A percentile compares a stretch with the other conserved stretches of the same genome.
phyloP scores from a whole-genome alignment of 768 basidiomycete genomes.

The Mycena venus region DNA sequence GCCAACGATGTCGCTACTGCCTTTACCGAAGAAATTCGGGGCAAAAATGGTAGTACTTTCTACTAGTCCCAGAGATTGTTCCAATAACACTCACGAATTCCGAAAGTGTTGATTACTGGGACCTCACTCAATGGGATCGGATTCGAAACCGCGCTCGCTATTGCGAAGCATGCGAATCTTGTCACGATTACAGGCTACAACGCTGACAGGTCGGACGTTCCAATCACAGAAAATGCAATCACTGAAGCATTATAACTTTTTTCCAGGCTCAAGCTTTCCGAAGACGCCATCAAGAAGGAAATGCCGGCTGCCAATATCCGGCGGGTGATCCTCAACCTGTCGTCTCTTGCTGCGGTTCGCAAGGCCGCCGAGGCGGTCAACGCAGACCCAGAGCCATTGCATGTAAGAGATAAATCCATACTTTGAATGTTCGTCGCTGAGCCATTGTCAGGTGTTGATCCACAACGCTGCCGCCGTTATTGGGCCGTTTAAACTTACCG shows the following conservation, averaged over 20 bases:
- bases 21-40: background rate
- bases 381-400: background rate
- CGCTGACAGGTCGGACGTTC: background rate
- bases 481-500: too few relatives aligned
- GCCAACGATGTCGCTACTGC: slow-evolving; percentile 3
- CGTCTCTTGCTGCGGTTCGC: too few relatives aligned
- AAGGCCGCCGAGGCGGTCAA: too few relatives aligned
- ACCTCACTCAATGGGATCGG: slow-evolving; percentile 1
- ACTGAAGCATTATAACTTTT: background rate
- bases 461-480: too few relatives aligned
- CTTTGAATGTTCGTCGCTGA: background rate
- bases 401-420: background rate
- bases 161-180: slow-evolving; percentile 4
- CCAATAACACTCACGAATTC: too few relatives aligned
- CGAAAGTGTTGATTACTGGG: background rate
- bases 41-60: background rate
- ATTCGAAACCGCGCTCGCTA: background rate
- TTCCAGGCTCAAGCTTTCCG: too few relatives aligned
- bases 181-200: background rate
- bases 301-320: too few relatives aligned
- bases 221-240: background rate
- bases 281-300: too few relatives aligned
- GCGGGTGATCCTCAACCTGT: too few relatives aligned
- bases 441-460: too few relatives aligned
- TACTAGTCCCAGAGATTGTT: too few relatives aligned